A percentile compares a stretch with the other conserved stretches of the same genome.
These are phyloP conservation scores for Plasmodium reichenowi DNA, from an alignment of 169 alveolate species.

Conservation along the genomic window DNA sequence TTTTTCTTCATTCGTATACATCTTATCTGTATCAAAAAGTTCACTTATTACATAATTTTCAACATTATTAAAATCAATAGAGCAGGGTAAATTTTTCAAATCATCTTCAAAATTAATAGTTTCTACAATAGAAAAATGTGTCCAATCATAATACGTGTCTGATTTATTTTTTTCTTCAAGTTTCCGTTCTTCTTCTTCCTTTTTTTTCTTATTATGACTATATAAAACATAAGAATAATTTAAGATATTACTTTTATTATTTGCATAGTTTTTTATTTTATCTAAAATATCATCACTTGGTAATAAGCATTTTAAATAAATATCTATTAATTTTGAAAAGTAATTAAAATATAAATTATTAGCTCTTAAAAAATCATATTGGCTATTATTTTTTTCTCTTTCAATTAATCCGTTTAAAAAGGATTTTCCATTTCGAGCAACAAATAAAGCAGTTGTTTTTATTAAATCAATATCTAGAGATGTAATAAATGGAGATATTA, in stretches of 20 bases:
- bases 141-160: slow-evolving; percentile 92
- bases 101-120: slow-evolving; percentile 87
- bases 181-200: slow-evolving; percentile 88
- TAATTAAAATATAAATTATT: slow-evolving; percentile 94
- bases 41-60: slow-evolving; percentile 72
- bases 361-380: slow-evolving; percentile 97
- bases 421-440: slow-evolving; percentile 97
- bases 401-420: slow-evolving; percentile 93
- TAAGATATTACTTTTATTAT: slow-evolving; percentile 84
- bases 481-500: slow-evolving; percentile 89
- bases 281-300: slow-evolving; percentile 92
- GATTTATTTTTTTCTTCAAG: slow-evolving; percentile 84
- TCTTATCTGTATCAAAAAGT: slow-evolving; percentile 72
- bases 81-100: slow-evolving; percentile 37
- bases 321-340: slow-evolving; percentile 95
- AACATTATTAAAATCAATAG: slow-evolving; percentile 75
- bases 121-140: slow-evolving; percentile 91
- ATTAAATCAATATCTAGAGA: slow-evolving; percentile 90
- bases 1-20: slow-evolving; percentile 79
- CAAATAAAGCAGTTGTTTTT: slow-evolving; percentile 96
- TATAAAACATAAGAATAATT: slow-evolving; percentile 76
- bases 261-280: slow-evolving; percentile 88
- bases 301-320: slow-evolving; percentile 94
- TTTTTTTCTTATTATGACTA: slow-evolving; percentile 87
- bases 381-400: slow-evolving; percentile 88